Evolutionary conservation across 2,329 filamentous ascomycete genomes (phyloP), one percentile per base, ranked within the genome.

Genomic region (Clarireedia sp.): DNA sequence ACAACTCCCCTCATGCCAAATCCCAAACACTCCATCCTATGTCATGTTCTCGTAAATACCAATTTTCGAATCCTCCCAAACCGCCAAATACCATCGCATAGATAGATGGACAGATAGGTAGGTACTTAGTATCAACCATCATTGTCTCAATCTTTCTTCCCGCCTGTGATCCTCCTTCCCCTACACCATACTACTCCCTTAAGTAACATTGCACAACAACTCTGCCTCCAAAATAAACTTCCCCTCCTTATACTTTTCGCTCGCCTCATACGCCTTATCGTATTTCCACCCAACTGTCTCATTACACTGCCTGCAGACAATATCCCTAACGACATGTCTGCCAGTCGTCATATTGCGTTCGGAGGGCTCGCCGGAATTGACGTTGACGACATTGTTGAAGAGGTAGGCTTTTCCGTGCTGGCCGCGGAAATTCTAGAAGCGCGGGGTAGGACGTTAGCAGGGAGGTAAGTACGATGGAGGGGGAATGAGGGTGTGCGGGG

Each of bases 281-380:
- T 99, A 99, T 72, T 96, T 97, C 94, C 94, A 99, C 37, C 94
- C 94, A 52, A 99, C 94, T 29, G 86, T 87, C 71, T 91, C 87
- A 69, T 87, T 87, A 80, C 94, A 99, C 72, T 95, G 89, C 57
- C 87, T 81, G 75, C 94, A 99, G 57, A 78, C 78, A 66, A 99
- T 96, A 70, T 99, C 94, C 57, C 94, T 86, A 48, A 99, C 94
- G 55, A 97, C 80, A 72, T 99, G 94, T 54, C 89, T 83, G 52
- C 94, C 94, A 0, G 94, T 99, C 14, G 94, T 99, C 94, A 99
- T 99, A 75, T 87, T 95, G 62, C 94, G 89, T 75, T 99, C 94
- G 69, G 81, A 86, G n/a, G 92, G 82, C 59, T 95, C 88, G 64
- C 87, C 86, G 46, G 84, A 78, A 62, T 85, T 86, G 70, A 95